Conservation (phyloP, 1,139 yeast species). For the Cylindricascospora bacillispora region DNA sequence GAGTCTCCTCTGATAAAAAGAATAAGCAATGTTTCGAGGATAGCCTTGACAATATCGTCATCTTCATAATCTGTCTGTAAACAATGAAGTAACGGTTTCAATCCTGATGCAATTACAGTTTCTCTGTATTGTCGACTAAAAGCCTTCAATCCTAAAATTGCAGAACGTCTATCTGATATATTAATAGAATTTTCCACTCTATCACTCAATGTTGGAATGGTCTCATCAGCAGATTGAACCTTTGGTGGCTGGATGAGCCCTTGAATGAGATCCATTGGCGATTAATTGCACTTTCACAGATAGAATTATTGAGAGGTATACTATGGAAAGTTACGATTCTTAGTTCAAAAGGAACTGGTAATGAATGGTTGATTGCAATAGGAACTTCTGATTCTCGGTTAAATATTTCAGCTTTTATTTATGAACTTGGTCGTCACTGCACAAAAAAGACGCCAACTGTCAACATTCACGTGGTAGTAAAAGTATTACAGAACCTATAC, state of each 20-base stretch:
- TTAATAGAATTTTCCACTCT: constrained; percentile 72
- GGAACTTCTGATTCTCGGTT: too few species aligned
- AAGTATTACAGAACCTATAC: too few species aligned
- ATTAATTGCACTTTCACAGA: neutral
- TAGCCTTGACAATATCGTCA: constrained; percentile 62
- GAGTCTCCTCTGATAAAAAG: constrained; percentile 61
- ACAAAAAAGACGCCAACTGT: too few species aligned
- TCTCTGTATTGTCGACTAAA: constrained; percentile 86
- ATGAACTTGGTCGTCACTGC: too few species aligned
- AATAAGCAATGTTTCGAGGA: constrained; percentile 74
- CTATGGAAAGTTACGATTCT: too few species aligned
- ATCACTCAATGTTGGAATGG: constrained; percentile 82
- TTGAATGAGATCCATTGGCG: constrained; percentile 34
- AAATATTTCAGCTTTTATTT: too few species aligned
- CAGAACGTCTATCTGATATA: constrained; percentile 80
- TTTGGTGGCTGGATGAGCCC: constrained; percentile 42
- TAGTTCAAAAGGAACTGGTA: too few species aligned
- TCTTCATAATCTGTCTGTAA: constrained; percentile 58
- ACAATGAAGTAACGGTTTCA: constrained; percentile 60
- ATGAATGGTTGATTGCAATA: too few species aligned
- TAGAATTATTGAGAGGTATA: too few species aligned
- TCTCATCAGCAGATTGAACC: constrained; percentile 62
- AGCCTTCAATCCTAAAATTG: constrained; percentile 79
- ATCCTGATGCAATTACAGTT: constrained; percentile 77
- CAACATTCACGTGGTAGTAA: too few species aligned